phyloP scores from a whole-genome alignment of 2,329 filamentous ascomycete species.

The Annulohypoxylon truncatum region DNA sequence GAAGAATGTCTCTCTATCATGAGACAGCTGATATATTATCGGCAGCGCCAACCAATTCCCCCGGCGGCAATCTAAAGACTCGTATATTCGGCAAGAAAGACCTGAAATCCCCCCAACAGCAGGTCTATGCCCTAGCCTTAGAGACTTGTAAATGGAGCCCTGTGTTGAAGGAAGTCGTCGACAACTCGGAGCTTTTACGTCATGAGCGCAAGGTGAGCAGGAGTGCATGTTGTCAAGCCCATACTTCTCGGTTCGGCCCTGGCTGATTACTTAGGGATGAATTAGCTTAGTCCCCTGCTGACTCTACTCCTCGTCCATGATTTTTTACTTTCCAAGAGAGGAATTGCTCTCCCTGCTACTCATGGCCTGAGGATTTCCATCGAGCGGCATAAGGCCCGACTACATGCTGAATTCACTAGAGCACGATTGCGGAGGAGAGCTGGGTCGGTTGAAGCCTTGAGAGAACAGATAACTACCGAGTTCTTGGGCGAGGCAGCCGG shows the following conservation, averaged over 20 bases:
- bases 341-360: conserved; percentile 81
- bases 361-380: conserved; percentile 83
- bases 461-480: conserved; percentile 65
- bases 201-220: conserved; percentile 81
- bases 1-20: conserved; percentile 92
- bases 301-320: conserved; percentile 89
- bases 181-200: conserved; percentile 79
- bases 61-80: conserved; percentile 87
- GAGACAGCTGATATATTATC: conserved; percentile 84
- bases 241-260: conserved; percentile 40
- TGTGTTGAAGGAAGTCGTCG: conserved; percentile 89
- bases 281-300: conserved; percentile 81
- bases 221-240: neutral
- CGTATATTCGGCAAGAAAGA: conserved; percentile 80
- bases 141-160: conserved; percentile 92
- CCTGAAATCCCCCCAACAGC: conserved; percentile 80
- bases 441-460: conserved; percentile 74
- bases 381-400: conserved; percentile 82
- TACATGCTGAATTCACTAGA: conserved; percentile 85
- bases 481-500: conserved; percentile 60
- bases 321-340: conserved; percentile 81
- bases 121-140: conserved; percentile 87
- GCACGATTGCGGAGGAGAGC: conserved; percentile 78
- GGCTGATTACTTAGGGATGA: conserved; percentile 45
- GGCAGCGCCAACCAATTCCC: conserved; percentile 64